Evolutionary conservation across 306 rosid genomes (phyloP).

Genomic region (Rosa persica): DNA sequence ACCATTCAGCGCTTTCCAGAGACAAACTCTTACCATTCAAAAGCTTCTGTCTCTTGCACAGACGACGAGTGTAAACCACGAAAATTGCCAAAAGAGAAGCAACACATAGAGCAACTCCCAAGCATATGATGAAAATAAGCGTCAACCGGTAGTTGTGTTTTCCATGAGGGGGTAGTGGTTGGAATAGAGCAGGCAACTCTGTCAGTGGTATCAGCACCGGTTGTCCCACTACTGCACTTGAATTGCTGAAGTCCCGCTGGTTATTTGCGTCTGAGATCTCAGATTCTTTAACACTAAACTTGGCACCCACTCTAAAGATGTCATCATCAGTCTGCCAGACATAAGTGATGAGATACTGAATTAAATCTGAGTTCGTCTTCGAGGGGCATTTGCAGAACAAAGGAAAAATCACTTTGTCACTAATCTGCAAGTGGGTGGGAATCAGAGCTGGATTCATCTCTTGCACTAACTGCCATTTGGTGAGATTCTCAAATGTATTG

Average conservation of each 20-base stretch:
- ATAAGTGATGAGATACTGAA: conserved; percentile 49
- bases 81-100: conserved; percentile 17
- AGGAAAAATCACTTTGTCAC: conserved; percentile 51
- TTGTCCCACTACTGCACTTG: conserved; percentile 33
- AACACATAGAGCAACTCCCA: conserved; percentile 40
- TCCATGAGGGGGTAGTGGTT: conserved; percentile 19
- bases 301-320: conserved; percentile 39
- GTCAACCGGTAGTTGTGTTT: conserved; percentile 22
- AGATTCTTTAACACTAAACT: conserved; percentile 42
- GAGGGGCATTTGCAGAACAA: conserved; percentile 75
- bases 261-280: conserved; percentile 48
- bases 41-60: conserved; percentile 30
- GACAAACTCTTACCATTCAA: conserved; percentile 34
- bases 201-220: conserved; percentile 64
- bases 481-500: conserved; percentile 52
- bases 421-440: conserved; percentile 37
- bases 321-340: conserved; percentile 64
- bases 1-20: conserved; percentile 37
- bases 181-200: conserved; percentile 49
- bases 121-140: conserved; percentile 32
- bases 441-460: conserved; percentile 44
- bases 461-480: conserved; percentile 36
- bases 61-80: conserved; percentile 31
- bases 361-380: conserved; percentile 32
- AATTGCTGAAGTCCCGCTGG: conserved; percentile 26